Conservation (phyloP, 2,329 filamentous ascomycete species). For the Colletotrichum agaves region DNA sequence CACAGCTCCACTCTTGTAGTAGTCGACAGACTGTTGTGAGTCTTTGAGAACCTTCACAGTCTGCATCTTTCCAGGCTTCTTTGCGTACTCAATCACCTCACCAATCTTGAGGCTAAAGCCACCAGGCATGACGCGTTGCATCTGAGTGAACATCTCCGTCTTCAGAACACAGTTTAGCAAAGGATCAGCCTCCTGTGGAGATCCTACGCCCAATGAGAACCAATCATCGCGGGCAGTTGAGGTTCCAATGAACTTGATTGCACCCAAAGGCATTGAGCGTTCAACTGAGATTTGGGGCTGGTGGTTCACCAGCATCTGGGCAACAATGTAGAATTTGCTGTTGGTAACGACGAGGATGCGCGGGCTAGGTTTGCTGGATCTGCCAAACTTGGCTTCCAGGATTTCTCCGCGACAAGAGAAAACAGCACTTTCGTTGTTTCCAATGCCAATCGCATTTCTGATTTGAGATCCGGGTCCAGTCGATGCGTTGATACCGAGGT, state of each 20-base stretch:
- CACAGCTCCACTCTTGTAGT: slow-evolving; percentile 93
- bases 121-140: slow-evolving; percentile 82
- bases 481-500: slow-evolving; percentile 85
- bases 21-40: slow-evolving; percentile 78
- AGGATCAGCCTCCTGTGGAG: slow-evolving; percentile 92
- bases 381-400: slow-evolving; percentile 92
- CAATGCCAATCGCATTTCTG: slow-evolving; percentile 77
- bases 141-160: slow-evolving; percentile 95
- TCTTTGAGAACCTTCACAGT: slow-evolving; percentile 92
- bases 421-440: slow-evolving; percentile 77
- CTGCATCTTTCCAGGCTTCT: slow-evolving; percentile 95
- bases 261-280: slow-evolving; percentile 81
- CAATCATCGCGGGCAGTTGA: slow-evolving; percentile 92
- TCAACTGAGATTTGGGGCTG: slow-evolving; percentile 86
- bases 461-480: slow-evolving; percentile 85
- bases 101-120: slow-evolving; percentile 84
- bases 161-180: slow-evolving; percentile 94
- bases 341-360: slow-evolving; percentile 86
- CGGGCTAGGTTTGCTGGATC: slow-evolving; percentile 92
- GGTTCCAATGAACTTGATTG: slow-evolving; percentile 87
- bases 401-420: slow-evolving; percentile 95
- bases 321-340: slow-evolving; percentile 88
- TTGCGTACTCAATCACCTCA: slow-evolving; percentile 93
- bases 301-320: slow-evolving; percentile 83
- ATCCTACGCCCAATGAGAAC: slow-evolving; percentile 93